These are phyloP conservation scores for Plasmodium sp. DNA, from an alignment of 169 alveolate species.

Conservation along the genomic window DNA sequence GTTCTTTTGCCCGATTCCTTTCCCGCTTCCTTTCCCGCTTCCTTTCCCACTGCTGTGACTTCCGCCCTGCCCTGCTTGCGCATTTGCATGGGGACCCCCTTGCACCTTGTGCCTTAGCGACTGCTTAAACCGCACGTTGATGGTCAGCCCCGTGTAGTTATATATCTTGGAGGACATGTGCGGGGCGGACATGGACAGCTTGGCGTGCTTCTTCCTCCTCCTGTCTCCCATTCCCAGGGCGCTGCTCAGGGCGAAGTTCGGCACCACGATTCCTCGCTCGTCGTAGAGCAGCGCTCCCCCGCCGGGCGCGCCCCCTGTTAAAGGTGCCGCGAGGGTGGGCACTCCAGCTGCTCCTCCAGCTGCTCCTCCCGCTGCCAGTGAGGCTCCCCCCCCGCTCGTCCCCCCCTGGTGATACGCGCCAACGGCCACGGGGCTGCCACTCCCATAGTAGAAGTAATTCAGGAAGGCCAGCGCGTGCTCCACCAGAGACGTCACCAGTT, in stretches of 20 bases:
- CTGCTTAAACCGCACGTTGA: conserved; percentile 43
- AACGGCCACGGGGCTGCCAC: not conserved
- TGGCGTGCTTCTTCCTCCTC: not conserved
- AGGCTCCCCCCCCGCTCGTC: not conserved
- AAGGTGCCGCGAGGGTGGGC: too few species aligned
- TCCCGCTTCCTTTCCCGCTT: too few species aligned
- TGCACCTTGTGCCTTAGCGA: conserved; percentile 33
- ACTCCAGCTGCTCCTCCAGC: too few species aligned
- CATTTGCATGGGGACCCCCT: not conserved
- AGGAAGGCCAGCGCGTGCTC: not conserved
- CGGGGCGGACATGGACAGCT: not conserved
- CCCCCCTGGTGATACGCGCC: not conserved
- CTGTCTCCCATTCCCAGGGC: not conserved
- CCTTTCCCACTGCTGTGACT: too few species aligned
- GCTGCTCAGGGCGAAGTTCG: not conserved
- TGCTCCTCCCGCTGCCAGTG: too few species aligned
- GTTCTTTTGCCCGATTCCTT: too few species aligned
- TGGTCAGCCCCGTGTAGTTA: conserved; percentile 40
- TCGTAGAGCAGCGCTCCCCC: not conserved
- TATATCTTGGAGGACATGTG: conserved; percentile 12
- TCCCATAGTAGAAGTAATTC: not conserved
- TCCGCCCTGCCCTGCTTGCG: too few species aligned
- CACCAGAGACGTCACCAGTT: not conserved
- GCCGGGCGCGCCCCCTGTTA: too few species aligned
- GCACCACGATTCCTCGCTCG: not conserved